These are phyloP conservation scores for Cryptosporidium viatorum DNA, from an alignment of 169 alveolate genomes.

Conservation along the genomic window DNA sequence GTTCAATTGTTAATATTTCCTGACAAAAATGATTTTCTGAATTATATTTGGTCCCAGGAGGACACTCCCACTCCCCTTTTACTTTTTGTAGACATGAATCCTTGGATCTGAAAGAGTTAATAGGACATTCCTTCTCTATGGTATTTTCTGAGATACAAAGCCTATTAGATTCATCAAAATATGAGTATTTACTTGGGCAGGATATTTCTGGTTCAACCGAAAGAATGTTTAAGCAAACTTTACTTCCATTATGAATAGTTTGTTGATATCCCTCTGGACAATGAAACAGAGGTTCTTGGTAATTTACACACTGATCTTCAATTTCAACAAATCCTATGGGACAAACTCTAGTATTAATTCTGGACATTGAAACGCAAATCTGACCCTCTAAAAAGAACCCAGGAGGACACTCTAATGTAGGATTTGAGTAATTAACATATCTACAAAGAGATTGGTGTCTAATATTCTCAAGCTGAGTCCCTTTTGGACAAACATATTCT, in stretches of 20 bases:
- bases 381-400: slow-evolving; percentile 38
- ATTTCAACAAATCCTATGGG: slow-evolving; percentile 59
- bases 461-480: not conserved
- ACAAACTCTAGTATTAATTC: slow-evolving; percentile 12
- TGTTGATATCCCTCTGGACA: slow-evolving; percentile 59
- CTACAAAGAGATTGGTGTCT: slow-evolving; percentile 20
- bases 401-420: slow-evolving; percentile 36
- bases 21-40: slow-evolving; percentile 17
- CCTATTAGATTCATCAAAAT: slow-evolving; percentile 16
- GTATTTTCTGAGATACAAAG: slow-evolving; percentile 24
- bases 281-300: slow-evolving; percentile 35
- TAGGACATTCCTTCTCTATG: slow-evolving; percentile 40
- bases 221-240: slow-evolving; percentile 18
- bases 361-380: slow-evolving; percentile 24
- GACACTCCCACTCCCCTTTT: slow-evolving; percentile 56
- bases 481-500: slow-evolving; percentile 35
- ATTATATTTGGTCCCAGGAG: slow-evolving; percentile 61
- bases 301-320: slow-evolving; percentile 27
- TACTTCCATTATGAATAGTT: slow-evolving; percentile 30
- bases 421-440: not conserved
- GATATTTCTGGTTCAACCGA: slow-evolving; percentile 43
- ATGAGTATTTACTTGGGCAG: slow-evolving; percentile 25
- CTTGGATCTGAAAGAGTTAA: slow-evolving; percentile 3
- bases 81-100: slow-evolving; percentile 45
- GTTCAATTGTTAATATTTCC: slow-evolving; percentile 27